Base-by-base conservation (phyloP, 768 basidiomycete genomes). In the Mycena chlorophos region DNA sequence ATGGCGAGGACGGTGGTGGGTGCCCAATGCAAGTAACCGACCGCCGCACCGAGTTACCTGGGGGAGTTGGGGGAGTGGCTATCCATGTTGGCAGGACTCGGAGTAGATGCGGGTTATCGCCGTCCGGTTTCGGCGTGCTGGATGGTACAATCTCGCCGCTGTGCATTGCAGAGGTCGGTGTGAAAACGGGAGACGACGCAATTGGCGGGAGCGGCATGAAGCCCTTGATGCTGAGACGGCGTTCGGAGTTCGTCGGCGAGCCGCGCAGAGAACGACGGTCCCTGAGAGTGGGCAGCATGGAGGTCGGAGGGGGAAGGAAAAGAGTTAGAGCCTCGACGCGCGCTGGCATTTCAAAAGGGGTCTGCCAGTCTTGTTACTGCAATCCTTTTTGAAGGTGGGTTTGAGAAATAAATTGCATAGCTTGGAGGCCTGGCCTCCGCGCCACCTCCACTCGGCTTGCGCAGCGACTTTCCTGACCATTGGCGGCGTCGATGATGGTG, bases 51-150 rank as follows among this genome's bases (percentile, higher is more conserved):
- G 68, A 63, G 61, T 73, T 75, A 49, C 75, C 70, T 20, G 81
- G 81, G 31, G 84, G 82, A 12, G 83, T 84, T 25, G 83, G 82
- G 25, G 82, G 83, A 10, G 79, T 82, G 14, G 83, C 78, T 39
- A 77, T 80, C 83, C 83, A 83, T 47, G 77, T 81, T 40, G 82
- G 82, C 3, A 78, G 69, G 30, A 69, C 61, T 37, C 66, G 53
- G 49, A 56, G 58, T 51, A 72, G 26, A 65, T 61, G 40, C 70
- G 73, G 20, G 73, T 56, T n/a, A 30, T 52, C 58, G 45, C 20
- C 14, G 10, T n/a, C n/a, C n/a, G n/a, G n/a, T n/a, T n/a, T 28
- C n/a, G 27, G 43, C 22, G 20, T 23, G 34, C 25, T 42, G 13
- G 55, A n/a, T 14, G 42, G 43, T 1, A 57, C 13, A 20, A 51